These are phyloP conservation scores for Xerocomellus chrysenteron DNA, from an alignment of 768 basidiomycete species.

Conservation along the genomic window DNA sequence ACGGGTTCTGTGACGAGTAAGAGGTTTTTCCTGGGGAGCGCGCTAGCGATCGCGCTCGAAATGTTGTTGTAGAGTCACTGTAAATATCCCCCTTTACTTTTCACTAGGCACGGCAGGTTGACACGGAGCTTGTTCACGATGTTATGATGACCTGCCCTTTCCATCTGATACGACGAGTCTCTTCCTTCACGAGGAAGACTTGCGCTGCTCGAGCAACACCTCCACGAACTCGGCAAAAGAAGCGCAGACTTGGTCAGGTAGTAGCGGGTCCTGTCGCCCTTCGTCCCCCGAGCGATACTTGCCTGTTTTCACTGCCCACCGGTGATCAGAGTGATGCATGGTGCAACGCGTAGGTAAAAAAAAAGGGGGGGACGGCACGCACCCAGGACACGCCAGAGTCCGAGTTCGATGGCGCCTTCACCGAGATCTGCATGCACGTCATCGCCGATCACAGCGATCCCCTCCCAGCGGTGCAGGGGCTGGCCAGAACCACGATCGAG, in stretches of 20 bases:
- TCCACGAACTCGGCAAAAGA: slow-evolving; percentile 57
- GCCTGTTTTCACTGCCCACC: slow-evolving; percentile 55
- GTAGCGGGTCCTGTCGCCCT: slow-evolving; percentile 31
- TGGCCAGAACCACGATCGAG: neutral
- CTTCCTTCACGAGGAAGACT: neutral
- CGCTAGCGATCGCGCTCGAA: neutral
- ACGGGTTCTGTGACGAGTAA: neutral
- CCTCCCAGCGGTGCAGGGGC: slow-evolving; percentile 3
- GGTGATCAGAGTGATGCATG: neutral
- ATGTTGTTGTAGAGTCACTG: neutral
- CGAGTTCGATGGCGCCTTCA: slow-evolving; percentile 56
- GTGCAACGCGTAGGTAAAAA: no score
- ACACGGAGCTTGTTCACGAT: slow-evolving; percentile 13
- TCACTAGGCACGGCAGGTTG: no score
- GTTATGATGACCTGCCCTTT: neutral
- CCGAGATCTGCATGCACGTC: slow-evolving; percentile 66
- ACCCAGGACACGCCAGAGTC: slow-evolving; percentile 66
- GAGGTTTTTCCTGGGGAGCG: neutral
- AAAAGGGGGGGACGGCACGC: slow-evolving; percentile 13
- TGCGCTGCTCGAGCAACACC: slow-evolving; percentile 30
- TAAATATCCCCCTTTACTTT: neutral
- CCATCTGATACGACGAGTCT: neutral
- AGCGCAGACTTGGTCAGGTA: slow-evolving; percentile 54
- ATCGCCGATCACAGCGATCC: slow-evolving; percentile 59
- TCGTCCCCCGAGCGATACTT: slow-evolving; percentile 69